Percentiles rank a stretch among this genome's conserved stretches.
These are phyloP conservation scores for Copromyces sp. DNA, from an alignment of 495 filamentous ascomycete species.

Conservation along the genomic window DNA sequence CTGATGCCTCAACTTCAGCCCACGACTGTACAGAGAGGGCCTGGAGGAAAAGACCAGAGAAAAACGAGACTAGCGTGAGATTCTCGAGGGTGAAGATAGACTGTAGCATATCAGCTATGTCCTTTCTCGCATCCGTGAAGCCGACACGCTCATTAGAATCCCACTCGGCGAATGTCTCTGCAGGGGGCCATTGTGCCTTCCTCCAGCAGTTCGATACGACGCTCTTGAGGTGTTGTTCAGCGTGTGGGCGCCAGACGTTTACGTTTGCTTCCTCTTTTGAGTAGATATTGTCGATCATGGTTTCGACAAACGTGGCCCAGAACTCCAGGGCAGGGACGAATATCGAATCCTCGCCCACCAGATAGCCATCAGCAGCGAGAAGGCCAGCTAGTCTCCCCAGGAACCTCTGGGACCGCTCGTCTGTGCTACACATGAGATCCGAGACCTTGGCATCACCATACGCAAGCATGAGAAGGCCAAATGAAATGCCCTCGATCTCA, in stretches of 20 bases:
- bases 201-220: constrained; percentile 50
- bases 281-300: constrained; percentile 32
- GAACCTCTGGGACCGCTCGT: constrained; percentile 36
- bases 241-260: constrained; percentile 23
- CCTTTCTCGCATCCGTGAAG: constrained; percentile 69
- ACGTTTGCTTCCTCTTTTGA: constrained; percentile 15
- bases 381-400: constrained; percentile 49
- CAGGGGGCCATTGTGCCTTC: constrained; percentile 52
- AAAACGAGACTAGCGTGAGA: constrained; percentile 53
- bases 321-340: constrained; percentile 72
- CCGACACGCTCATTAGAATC: constrained; percentile 57
- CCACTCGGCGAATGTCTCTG: constrained; percentile 48
- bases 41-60: constrained; percentile 52
- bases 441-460: constrained; percentile 53
- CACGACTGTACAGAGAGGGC: constrained; percentile 53
- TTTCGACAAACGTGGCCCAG: constrained; percentile 65
- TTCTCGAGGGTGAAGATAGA: constrained; percentile 64
- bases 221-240: constrained; percentile 36
- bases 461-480: constrained; percentile 58
- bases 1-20: constrained; percentile 67
- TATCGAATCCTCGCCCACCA: constrained; percentile 66
- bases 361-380: constrained; percentile 59
- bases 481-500: constrained; percentile 55
- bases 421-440: constrained; percentile 35
- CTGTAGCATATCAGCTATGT: constrained; percentile 72